These are phyloP conservation scores for Zoysia matrella DNA, from an alignment of 202 grass and related monocot genomes.

Conservation along the genomic window DNA sequence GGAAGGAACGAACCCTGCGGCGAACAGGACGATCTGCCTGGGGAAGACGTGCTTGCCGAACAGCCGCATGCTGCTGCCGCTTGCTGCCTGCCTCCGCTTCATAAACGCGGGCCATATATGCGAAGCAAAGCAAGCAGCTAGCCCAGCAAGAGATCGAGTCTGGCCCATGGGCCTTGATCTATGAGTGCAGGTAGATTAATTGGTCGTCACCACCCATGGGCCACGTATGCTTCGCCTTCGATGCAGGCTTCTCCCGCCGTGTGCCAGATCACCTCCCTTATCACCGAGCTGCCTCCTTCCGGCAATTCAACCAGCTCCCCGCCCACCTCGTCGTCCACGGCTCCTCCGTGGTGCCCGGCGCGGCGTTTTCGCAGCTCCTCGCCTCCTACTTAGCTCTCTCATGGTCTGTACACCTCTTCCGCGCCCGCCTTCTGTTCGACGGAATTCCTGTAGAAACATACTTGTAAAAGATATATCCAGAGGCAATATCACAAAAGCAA, in stretches of 20 bases:
- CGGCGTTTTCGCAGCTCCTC: constrained; percentile 32
- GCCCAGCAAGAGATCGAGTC: neutral
- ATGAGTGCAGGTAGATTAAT: no score
- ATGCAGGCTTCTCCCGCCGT: constrained; percentile 21
- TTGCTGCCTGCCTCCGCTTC: neutral
- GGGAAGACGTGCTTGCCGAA: constrained; percentile 71
- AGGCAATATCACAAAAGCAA: no score
- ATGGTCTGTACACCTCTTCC: neutral
- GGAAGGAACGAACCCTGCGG: constrained; percentile 43
- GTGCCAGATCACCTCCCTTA: neutral
- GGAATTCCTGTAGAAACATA: neutral
- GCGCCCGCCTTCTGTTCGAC: constrained; percentile 50
- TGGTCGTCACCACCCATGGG: neutral
- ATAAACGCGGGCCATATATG: neutral
- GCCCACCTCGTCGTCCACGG: constrained; percentile 45
- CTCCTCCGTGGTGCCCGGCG: no score
- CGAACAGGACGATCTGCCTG: constrained; percentile 59
- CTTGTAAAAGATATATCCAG: no score
- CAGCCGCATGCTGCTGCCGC: constrained; percentile 49
- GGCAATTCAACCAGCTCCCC: constrained; percentile 55
- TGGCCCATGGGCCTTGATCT: neutral
- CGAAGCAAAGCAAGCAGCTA: neutral
- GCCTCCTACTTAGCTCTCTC: constrained; percentile 46
- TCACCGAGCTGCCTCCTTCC: constrained; percentile 39
- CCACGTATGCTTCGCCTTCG: neutral